Evolutionary conservation across 2,329 filamentous ascomycete genomes (phyloP), one percentile per base, ranked within the genome.

Genomic region (Paraphaeosphaeria minitans): DNA sequence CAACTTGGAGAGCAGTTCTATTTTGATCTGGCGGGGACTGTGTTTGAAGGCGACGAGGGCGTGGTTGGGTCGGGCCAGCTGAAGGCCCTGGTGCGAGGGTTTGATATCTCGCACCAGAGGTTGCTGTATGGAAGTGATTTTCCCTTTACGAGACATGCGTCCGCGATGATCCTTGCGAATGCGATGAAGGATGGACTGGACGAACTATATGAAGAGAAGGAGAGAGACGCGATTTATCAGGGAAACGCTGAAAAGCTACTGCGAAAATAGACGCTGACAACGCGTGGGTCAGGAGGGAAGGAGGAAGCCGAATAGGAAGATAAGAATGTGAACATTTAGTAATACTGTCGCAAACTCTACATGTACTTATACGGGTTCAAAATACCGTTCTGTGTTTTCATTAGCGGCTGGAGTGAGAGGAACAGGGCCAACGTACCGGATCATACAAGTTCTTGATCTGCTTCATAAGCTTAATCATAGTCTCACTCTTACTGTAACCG

Each of bases 301-400:
- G 49, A 39, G 10, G 37, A 21, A 29, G n/a, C 8, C 16, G 19
- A 55, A 45, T 53, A 35, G 21, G 31, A 7, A 21, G 21, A 56
- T 37, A 24, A 27, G 13, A 50, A 57, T 21, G 41, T 33, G 41
- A 12, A 35, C 12, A 51, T 46, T 27, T 59, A 47, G 46, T 60
- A 46, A 53, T 55, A 50, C 51, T 42, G 48, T 48, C 42, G 19
- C 21, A 13, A 29, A 51, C 19, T 21, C 48, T 59, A 62, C 57
- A 98, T 90, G 77, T 97, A 98, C 80, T 98, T 98, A 83, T 98
- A 98, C 0, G 94, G 94, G 80, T 97, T 98, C 92, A 98, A 96
- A 78, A 98, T 98, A 49, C 93, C 93, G 68, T 97, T 97, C 92
- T 96, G 33, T 8, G 31, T 8, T 0, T 16, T 21, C 1, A 60